Conservation (phyloP, 148 eudicot species). For the Pouteria glomerata region DNA sequence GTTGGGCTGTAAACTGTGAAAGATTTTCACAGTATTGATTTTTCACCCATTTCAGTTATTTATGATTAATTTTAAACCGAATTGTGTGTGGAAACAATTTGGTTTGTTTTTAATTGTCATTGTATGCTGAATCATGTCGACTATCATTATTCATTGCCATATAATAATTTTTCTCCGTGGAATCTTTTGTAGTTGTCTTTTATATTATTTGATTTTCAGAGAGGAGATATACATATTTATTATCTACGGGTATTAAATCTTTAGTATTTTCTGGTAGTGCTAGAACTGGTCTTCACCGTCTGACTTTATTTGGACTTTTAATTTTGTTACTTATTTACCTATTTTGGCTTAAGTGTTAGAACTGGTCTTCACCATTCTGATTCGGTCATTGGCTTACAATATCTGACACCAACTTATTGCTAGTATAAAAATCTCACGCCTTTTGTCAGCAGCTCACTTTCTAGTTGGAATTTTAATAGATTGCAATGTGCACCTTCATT, state of each 20-base stretch:
- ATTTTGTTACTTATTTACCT: background rate
- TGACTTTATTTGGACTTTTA: background rate
- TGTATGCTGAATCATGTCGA: background rate
- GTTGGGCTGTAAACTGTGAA: background rate
- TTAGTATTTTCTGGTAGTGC: too few species aligned
- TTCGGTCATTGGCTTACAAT: background rate
- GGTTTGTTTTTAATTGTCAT: background rate
- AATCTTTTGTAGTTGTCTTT: background rate
- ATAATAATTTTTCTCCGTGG: background rate
- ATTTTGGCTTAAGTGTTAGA: background rate
- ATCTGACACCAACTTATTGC: background rate
- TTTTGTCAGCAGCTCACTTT: background rate
- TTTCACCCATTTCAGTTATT: too few species aligned
- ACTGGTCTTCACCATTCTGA: background rate
- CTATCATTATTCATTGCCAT: background rate
- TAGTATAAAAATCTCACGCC: background rate
- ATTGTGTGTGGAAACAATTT: background rate
- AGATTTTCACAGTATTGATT: background rate
- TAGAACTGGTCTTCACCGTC: constrained; percentile 4
- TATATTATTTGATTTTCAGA: background rate
- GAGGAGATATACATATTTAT: background rate
- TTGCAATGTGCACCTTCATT: background rate
- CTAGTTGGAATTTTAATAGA: background rate
- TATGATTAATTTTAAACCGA: background rate
- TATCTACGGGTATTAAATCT: background rate